Conservation (phyloP, 306 rosid species). For the Heteromeles arbutifolia region DNA sequence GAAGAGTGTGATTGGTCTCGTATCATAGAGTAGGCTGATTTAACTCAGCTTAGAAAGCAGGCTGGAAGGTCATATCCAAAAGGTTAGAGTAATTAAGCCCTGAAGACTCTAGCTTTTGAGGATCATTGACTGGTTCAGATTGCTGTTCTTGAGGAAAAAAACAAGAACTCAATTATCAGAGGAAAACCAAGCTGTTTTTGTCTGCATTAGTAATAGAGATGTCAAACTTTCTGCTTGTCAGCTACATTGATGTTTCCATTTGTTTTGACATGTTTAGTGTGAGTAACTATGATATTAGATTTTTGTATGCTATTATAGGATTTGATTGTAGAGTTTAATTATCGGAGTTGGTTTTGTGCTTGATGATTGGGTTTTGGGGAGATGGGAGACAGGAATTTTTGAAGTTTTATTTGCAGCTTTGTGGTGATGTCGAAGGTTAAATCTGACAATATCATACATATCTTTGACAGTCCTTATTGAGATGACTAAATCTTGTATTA, state of each 20-base stretch:
- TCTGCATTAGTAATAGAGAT: neutral
- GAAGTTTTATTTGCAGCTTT: neutral
- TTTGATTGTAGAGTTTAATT: neutral
- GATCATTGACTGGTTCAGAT: too few relatives aligned
- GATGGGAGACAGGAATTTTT: neutral
- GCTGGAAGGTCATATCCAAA: too few relatives aligned
- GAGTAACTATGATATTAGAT: neutral
- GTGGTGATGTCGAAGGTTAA: neutral
- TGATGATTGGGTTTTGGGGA: neutral
- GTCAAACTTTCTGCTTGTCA: neutral
- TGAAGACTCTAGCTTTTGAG: too few relatives aligned
- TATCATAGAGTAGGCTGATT: too few relatives aligned
- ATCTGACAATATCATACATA: neutral
- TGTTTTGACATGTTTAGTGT: neutral
- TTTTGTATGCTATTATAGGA: neutral
- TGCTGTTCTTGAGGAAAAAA: neutral
- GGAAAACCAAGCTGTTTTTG: neutral
- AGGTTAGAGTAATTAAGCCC: too few relatives aligned
- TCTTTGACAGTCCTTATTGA: conserved; percentile 12
- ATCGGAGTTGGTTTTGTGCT: neutral
- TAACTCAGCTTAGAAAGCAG: too few relatives aligned
- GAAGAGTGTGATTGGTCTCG: too few relatives aligned
- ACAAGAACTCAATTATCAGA: neutral
- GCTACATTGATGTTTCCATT: neutral
- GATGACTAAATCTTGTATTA: conserved; percentile 30